phyloP scores from a whole-genome alignment of 805 yeast species.

The Candida glaebosa region DNA sequence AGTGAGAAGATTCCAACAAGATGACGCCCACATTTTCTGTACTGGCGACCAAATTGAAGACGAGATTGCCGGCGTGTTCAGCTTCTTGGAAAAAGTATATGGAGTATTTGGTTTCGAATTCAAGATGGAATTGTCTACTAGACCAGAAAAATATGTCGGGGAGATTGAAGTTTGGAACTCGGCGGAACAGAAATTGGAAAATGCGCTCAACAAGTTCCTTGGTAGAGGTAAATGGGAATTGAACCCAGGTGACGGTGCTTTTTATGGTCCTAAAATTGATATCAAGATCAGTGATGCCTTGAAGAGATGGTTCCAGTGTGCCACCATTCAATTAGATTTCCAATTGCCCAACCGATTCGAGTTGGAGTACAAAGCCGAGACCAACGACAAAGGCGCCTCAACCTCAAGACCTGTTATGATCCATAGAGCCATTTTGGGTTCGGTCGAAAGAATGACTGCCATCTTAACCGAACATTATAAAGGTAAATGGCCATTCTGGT shows the following conservation, averaged over 20 bases:
- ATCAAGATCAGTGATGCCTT: conserved; percentile 92
- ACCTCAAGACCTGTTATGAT: conserved; percentile 95
- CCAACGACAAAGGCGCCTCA: conserved; percentile 53
- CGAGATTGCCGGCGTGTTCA: conserved; percentile 82
- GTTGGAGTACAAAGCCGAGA: conserved; percentile 71
- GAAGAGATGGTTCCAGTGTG: conserved; percentile 98
- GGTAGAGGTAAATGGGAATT: conserved; percentile 88
- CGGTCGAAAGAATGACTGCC: conserved; percentile 99
- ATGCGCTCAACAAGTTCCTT: conserved; percentile 73
- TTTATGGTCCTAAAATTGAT: conserved; percentile 95
- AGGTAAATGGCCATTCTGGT: conserved; percentile 99
- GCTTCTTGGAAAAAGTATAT: conserved; percentile 79
- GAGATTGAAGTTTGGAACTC: conserved; percentile 90
- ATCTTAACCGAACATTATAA: conserved; percentile 96
- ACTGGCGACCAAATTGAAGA: conserved; percentile 82
- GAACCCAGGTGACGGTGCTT: conserved; percentile 97
- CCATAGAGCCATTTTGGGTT: conserved; percentile 97
- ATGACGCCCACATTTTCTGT: conserved; percentile 98
- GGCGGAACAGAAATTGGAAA: conserved; percentile 83
- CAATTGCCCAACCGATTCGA: conserved; percentile 94
- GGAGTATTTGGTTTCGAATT: conserved; percentile 93
- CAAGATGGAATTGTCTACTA: conserved; percentile 94
- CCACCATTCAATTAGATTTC: conserved; percentile 98
- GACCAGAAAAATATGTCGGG: conserved; percentile 96
- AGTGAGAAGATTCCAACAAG: conserved; percentile 98